Base-by-base conservation (phyloP, 2,329 filamentous ascomycete genomes). In the Leptographium galeiforme region DNA sequence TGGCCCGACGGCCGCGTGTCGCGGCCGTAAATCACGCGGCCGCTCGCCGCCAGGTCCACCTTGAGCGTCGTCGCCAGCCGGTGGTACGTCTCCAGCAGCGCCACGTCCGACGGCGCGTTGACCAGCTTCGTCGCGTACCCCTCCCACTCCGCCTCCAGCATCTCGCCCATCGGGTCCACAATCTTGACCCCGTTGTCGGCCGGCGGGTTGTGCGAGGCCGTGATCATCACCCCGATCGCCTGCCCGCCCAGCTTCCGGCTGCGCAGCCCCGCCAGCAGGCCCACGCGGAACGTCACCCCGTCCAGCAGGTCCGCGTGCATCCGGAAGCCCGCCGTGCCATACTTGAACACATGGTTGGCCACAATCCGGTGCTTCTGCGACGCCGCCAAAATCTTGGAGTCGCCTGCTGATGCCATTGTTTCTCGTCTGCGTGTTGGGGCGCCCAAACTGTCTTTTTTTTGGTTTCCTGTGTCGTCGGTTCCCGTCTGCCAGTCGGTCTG, bases 101-200 rank as follows among this genome's bases (percentile, higher is more conserved):
- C 79, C 59, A 89, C 78, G 63, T 95, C 84, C 57, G 78, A 79
- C 18, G 81, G 72, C 58, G 86, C 84, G 70, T 98, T 98, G 65
- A 95, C 90, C 57, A 98, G 82, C 62, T 79, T 79, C 39, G 93
- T 97, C 52, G 90, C 89, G 67, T 90, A 84, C 40, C 76, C 74
- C 72, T 98, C 93, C 93, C 93, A 98, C 57, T 91, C 87, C 68
- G 90, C 84, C 79, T 94, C 89, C 50, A 95, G 78, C 93, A 97
- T 97, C 69, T 97, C 93, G 59, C 93, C 91, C 84, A 95, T 86
- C 13, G 93, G 93, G 68, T 98, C 93, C 58, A 98, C 89, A 61
- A 98, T 81, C 77, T 95, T 95, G 67, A 95, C 85, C 51, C 89
- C 89, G 68, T 95, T 95, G 70, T 95, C 89, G 61, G 81, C 77